These are phyloP conservation scores for Myxozyma kluyveri DNA, from an alignment of 805 yeast genomes.

Conservation along the genomic window DNA sequence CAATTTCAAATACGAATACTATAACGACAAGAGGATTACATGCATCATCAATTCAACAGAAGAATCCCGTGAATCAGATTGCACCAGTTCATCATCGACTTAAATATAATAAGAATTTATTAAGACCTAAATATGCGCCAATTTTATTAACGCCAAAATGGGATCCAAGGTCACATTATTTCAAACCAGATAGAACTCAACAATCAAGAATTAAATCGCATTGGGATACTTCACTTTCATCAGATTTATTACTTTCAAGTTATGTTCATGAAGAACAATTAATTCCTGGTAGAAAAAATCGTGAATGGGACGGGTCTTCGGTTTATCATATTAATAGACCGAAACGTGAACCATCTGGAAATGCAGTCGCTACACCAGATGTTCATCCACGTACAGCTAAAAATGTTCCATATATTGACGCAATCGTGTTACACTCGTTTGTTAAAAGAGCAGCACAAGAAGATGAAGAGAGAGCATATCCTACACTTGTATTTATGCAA, in stretches of 20 bases:
- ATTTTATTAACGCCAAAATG: constrained; percentile 63
- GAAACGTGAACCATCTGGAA: constrained; percentile 70
- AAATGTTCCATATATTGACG: constrained; percentile 69
- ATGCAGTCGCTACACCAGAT: constrained; percentile 69
- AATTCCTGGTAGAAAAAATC: constrained; percentile 60
- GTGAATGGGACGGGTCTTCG: constrained; percentile 83
- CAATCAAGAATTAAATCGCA: constrained; percentile 80
- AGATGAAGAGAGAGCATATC: constrained; percentile 67
- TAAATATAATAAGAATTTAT: constrained; percentile 64
- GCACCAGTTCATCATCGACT: constrained; percentile 91
- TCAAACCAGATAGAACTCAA: constrained; percentile 66
- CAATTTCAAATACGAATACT: background rate
- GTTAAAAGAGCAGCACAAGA: constrained; percentile 65
- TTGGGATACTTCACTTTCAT: constrained; percentile 66
- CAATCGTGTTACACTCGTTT: constrained; percentile 72
- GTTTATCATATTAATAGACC: constrained; percentile 89
- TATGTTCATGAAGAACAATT: constrained; percentile 54
- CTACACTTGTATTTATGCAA: constrained; percentile 76
- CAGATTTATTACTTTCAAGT: constrained; percentile 74
- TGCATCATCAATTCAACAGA: constrained; percentile 31
- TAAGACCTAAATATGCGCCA: constrained; percentile 69
- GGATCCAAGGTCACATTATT: constrained; percentile 78
- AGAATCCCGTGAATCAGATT: constrained; percentile 66
- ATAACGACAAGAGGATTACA: constrained; percentile 15
- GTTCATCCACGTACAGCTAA: constrained; percentile 61